Evolutionary conservation across 23 red algal genomes (phyloP), one percentile per base, ranked within the genome.

Genomic region (Gracilaria domingensis): DNA sequence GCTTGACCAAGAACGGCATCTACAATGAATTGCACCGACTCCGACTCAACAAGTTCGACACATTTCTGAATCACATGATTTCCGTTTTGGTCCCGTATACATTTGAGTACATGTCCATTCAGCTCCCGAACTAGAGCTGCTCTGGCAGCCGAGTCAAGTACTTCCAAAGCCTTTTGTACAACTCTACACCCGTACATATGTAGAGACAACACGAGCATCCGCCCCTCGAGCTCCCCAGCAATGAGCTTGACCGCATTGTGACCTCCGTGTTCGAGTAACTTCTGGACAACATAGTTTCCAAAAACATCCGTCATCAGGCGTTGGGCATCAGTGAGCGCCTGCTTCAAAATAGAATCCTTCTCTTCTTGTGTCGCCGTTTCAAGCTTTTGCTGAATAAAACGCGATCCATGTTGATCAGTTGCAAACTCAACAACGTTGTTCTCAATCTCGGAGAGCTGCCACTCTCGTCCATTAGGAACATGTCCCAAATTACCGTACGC

Each of bases 141-240:
- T 21, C 94, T 94, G 11, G 77, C 85, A 4, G 36, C 72, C 16
- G 84, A 36, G 28, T 83, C 74, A 20, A 99, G 82, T 7, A 99
- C 94, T 88, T 99, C 97, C 42, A 99, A 86, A 26, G 97, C 89
- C 75, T 99, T 99, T 85, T 99, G 97, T 30, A 99, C 97, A 78
- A 95, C 97, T n/a, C 97, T 85, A 93, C 97, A 99, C 32, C 94
- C 97, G 74, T 99, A 99, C 97, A 99, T 99, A 64, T 99, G 97
- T 35, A 99, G 70, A 64, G 94, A 96, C 58, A 99, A 79, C 14
- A 86, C 55, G 21, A 99, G 88, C 93, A 99, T 99, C 34, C 95
- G 94, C 2, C 91, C 88, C 49, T 93, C 72, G 38, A 99, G 81
- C 65, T 99, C 90, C 8, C 48, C 78, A 29, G 94, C 92, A 55